Evolutionary conservation across 2,329 filamentous ascomycete species (phyloP), one percentile per base, ranked within the genome.

Genomic region (Verticillium isaacii): DNA sequence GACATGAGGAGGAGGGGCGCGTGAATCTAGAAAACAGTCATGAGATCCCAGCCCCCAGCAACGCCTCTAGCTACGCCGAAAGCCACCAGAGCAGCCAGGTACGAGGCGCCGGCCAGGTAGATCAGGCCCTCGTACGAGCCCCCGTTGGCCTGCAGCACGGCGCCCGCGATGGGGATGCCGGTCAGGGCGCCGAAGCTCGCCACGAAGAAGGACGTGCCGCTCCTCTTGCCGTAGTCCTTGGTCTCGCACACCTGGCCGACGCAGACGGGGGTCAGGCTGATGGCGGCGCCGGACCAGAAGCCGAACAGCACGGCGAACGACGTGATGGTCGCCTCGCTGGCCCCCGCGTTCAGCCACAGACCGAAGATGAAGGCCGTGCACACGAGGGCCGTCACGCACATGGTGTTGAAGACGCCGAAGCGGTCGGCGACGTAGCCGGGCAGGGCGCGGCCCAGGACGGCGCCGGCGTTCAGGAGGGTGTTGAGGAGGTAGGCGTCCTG

Each of bases 251-350:
- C 79, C 72, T 90, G 86, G 0, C 87, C 87, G 1, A 92, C 81
- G 64, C 89, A 92, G 0, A 92, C 89, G 0, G 90, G 89, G 0
- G 88, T 89, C 57, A 92, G 71, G 5, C 82, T 85, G 67, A 92
- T 91, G 62, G 89, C 89, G 37, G 82, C 85, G 0, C 90, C 90
- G 17, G 83, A 88, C 17, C 84, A 86, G 68, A 93, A 90, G 0
- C 90, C 90, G 70, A 91, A 91, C 1, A 90, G 68, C 1, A 89
- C 72, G 0, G 83, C 79, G 67, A 89, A 92, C 1, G 85, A 77
- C 58, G 89, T 79, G 0, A 87, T 77, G 29, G 87, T 71, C 0
- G 80, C 72, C 50, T 80, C 73, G 11, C 72, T 78, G 3, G 74
- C 72, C 1, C 78, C 74, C 1, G 76, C 72, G 1, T 71, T 87